Percentiles rank a stretch among this genome's conserved stretches.
phyloP scores from a whole-genome alignment of 225 moss, liverwort and hornwort genomes.

The Sphagnum contortum region DNA sequence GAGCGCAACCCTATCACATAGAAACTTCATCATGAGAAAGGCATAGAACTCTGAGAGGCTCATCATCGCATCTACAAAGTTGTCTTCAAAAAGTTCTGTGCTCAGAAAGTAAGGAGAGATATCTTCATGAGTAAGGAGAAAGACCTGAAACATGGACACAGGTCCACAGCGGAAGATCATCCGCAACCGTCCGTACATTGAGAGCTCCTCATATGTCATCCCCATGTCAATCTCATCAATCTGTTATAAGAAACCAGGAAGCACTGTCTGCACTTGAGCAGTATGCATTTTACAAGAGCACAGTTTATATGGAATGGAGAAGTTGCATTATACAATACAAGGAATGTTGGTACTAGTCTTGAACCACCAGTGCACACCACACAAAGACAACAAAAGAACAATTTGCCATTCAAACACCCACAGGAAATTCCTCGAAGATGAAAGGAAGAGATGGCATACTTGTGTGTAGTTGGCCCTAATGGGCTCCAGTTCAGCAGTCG shows the following conservation, averaged over 20 bases:
- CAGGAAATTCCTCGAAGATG: background rate
- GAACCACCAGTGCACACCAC: background rate
- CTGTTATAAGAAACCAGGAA: slow-evolving; percentile 17
- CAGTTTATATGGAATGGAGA: too few species aligned
- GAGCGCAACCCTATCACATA: too few species aligned
- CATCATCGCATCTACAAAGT: too few species aligned
- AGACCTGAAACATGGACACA: slow-evolving; percentile 89
- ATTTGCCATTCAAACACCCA: background rate
- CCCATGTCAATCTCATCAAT: slow-evolving; percentile 86
- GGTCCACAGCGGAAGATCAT: slow-evolving; percentile 80
- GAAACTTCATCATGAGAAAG: too few species aligned
- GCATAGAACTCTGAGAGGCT: too few species aligned
- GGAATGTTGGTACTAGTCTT: background rate
- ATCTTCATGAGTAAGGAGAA: too few species aligned
- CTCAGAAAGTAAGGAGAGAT: too few species aligned
- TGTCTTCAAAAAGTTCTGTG: too few species aligned
- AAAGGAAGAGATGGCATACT: slow-evolving; percentile 14
- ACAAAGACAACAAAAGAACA: too few species aligned
- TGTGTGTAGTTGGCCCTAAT: slow-evolving; percentile 56
- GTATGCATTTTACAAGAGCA: too few species aligned
- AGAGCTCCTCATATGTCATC: slow-evolving; percentile 93
- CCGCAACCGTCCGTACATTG: slow-evolving; percentile 86
- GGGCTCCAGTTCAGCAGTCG: slow-evolving; percentile 91
- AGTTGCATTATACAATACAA: background rate
- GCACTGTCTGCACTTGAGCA: background rate